Evolutionary conservation across 129 eudicot genomes (phyloP), one percentile per base, ranked within the genome.

Genomic region (Saposhnikovia divaricata): DNA sequence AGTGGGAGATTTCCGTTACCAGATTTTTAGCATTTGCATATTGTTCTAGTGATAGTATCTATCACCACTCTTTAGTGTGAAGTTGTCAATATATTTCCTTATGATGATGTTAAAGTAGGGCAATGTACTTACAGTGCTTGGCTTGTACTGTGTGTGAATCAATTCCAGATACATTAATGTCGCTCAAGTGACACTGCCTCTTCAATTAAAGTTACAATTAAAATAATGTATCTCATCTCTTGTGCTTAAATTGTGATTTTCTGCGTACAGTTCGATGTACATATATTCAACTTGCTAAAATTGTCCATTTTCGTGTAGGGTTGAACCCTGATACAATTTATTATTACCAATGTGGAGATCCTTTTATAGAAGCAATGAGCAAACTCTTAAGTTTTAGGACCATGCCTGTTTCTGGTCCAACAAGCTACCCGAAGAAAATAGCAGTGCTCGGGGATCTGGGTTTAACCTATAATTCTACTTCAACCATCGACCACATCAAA

Each of bases 381-480:
- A 74, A 77, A n/a, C 75, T 87, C 42, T 83, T 81, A 53, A 53
- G 48, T 31, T 95, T 95, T 88, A 90, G 68, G 85, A 95, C 99
- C 18, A 95, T 95, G 99, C 99, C 97, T 21, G 79, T 80, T 70
- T 86, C 97, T 23, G 73, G 84, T 55, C 90, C 91, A 0, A 78
- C 66, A 75, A 90, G 82, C 74, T 95, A 92, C 80, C 99, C 97
- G 2, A 79, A 78, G 7, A 86, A 81, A 84, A 88, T 95, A 78
- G 99, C 89, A 21, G 79, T 95, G 66, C 86, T 95, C 21, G 99
- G 97, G 47, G 99, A 95, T 79, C 82, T 95, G 47, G 99, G 99
- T 77, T 96, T 95, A 51, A 95, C 99, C 10, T 90, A 92, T 85
- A 95, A 95, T 81, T 72, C 92, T 12, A 89, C 99, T 77, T 86